Conservation (phyloP, 257 asterid genomes). For the Echites panduratus region DNA sequence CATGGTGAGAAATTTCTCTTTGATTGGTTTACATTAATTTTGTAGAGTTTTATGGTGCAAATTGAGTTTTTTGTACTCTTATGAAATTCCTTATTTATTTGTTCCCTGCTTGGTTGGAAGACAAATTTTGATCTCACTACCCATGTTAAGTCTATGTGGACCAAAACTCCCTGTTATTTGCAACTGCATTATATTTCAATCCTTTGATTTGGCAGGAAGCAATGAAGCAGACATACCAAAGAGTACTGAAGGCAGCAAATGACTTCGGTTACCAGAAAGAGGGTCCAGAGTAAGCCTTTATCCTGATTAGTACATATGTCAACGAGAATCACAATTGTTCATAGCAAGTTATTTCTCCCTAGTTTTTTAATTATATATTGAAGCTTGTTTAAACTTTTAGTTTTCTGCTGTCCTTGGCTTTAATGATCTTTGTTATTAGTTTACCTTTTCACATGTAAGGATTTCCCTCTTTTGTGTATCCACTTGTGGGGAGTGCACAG, state of each 20-base stretch:
- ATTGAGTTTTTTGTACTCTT: neutral
- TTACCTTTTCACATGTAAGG: neutral
- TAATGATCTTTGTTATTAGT: neutral
- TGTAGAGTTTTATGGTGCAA: neutral
- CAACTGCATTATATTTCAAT: neutral
- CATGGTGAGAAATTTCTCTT: neutral
- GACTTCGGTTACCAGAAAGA: slow-evolving; percentile 94
- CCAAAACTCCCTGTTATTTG: neutral
- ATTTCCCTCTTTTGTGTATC: neutral
- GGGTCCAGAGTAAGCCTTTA: slow-evolving; percentile 85
- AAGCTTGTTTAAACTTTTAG: neutral
- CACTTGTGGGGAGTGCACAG: neutral
- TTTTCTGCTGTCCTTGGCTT: neutral
- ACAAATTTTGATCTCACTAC: neutral
- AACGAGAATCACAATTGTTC: neutral
- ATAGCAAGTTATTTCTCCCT: neutral
- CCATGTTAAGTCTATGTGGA: neutral
- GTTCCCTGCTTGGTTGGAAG: neutral
- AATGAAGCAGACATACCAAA: slow-evolving; percentile 86
- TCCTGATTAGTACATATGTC: neutral
- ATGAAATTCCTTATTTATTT: neutral
- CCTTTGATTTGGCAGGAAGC: slow-evolving; percentile 60
- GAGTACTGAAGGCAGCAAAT: slow-evolving; percentile 73
- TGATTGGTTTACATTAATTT: neutral
- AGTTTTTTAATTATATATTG: neutral